phyloP scores from a whole-genome alignment of 257 asterid species.

The Hygrophila difformis region DNA sequence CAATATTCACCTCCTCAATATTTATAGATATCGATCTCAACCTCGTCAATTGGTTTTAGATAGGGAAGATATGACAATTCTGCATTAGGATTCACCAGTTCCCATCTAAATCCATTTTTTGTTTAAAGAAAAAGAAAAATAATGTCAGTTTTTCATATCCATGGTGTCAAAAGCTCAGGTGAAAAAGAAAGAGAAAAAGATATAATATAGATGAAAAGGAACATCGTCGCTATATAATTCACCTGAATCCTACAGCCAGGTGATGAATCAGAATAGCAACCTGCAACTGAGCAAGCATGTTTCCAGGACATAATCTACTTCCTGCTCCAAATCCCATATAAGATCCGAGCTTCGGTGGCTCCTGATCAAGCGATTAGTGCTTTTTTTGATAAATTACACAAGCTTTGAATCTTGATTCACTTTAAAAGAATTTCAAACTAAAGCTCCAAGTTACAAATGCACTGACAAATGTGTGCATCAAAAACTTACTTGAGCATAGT shows the following conservation, averaged over 20 bases:
- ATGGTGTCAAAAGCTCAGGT: no score
- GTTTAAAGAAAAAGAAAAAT: neutral
- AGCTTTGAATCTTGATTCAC: no score
- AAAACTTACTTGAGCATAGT: no score
- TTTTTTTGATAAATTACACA: no score
- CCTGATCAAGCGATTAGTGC: conserved; percentile 28
- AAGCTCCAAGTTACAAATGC: no score
- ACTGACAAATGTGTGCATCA: no score
- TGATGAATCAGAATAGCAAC: conserved; percentile 39
- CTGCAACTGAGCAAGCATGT: conserved; percentile 55
- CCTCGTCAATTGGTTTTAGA: conserved; percentile 38
- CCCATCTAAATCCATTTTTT: conserved; percentile 46
- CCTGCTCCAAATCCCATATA: conserved; percentile 57
- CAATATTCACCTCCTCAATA: no score
- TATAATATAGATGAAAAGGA: neutral
- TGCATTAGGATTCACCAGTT: conserved; percentile 34
- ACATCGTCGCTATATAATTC: neutral
- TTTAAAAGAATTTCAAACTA: no score
- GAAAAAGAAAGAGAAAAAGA: no score
- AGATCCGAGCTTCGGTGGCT: conserved; percentile 34
- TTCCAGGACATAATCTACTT: conserved; percentile 48
- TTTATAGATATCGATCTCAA: conserved; percentile 34
- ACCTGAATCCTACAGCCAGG: conserved; percentile 47
- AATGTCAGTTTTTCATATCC: neutral
- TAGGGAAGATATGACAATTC: conserved; percentile 32